Conservation (phyloP, 2,329 filamentous ascomycete species). For the Claviceps capensis region DNA sequence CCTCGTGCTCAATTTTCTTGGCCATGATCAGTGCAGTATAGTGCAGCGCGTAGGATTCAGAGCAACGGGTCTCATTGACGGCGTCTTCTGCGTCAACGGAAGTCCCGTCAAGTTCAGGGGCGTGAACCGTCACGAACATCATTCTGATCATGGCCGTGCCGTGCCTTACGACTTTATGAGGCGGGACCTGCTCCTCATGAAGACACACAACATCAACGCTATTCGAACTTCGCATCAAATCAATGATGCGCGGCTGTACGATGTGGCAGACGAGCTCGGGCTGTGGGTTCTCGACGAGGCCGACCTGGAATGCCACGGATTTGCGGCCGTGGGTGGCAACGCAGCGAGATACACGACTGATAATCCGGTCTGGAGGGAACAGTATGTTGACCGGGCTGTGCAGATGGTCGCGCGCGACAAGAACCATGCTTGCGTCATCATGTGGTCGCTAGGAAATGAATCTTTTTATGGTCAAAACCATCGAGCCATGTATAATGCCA, state of each 20-base stretch:
- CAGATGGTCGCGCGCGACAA: conserved; percentile 48
- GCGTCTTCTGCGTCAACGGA: conserved; percentile 52
- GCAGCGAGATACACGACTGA: conserved; percentile 35
- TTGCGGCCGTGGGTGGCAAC: conserved; percentile 26
- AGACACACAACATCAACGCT: conserved; percentile 55
- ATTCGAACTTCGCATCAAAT: conserved; percentile 56
- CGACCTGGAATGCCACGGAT: conserved; percentile 41
- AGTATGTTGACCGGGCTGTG: conserved; percentile 52
- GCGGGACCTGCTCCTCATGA: conserved; percentile 51
- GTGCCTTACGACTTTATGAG: conserved; percentile 48
- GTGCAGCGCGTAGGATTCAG: conserved; percentile 50
- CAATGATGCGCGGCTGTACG: conserved; percentile 45
- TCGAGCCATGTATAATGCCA: conserved; percentile 51
- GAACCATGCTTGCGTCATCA: conserved; percentile 50
- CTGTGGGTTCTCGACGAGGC: conserved; percentile 49
- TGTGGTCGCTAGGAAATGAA: conserved; percentile 63
- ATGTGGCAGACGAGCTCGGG: conserved; percentile 48
- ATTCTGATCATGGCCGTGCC: conserved; percentile 46
- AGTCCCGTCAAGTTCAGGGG: conserved; percentile 50
- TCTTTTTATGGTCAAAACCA: conserved; percentile 57
- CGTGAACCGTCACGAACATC: conserved; percentile 59
- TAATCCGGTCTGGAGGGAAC: conserved; percentile 46
- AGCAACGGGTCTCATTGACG: conserved; percentile 43
- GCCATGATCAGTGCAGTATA: conserved; percentile 20
- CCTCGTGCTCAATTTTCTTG: conserved; percentile 24